Base-by-base conservation (phyloP, 495 filamentous ascomycete species). In the Trichoderma virens region DNA sequence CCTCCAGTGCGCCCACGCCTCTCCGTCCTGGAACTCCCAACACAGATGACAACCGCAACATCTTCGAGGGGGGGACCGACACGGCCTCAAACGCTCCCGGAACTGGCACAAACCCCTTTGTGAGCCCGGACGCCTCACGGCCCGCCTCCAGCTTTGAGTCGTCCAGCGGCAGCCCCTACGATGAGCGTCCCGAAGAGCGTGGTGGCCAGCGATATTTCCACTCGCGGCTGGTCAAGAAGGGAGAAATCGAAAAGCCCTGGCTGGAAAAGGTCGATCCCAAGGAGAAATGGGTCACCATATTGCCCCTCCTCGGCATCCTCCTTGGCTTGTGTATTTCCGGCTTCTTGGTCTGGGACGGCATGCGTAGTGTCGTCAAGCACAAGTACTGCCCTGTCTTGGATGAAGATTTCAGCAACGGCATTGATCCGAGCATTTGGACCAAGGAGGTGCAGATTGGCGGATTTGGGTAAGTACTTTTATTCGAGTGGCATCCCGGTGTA, bases 251-350 rank as follows among this genome's bases (percentile, higher is more conserved):
- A 66, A 84, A 86, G 71, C 87, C 89, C 23, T 93, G 90, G 89
- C 70, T 84, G 35, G 72, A 78, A 23, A 83, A 85, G 67, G 84
- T 80, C 62, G 89, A 93, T 70, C 87, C 89, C 4, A 86, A 82
- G 71, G 88, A 92, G 80, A 92, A 91, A 78, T 93, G 90, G 90
- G 86, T 90, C 5, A 91, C 86, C 25, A 90, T 93, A 64, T 82
- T 93, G 34, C 89, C 89, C 3, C 68, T 91, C 54, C 71, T 90
- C 28, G 89, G 90, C 25, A 78, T 93, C 56, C 23, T 82, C 18
- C 59, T 90, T 11, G 90, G 90, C 27, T 67, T 92, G 54, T 84
- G 67, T 4, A 79, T 92, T 54, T 82, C 86, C 4, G 90, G 79
- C 0, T 80, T 90, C 66, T 69, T 93, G 54, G 78, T 93, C 14